Evolutionary conservation across 345 rosid species (phyloP).

Genomic region (Cardiospermum halicacabum): DNA sequence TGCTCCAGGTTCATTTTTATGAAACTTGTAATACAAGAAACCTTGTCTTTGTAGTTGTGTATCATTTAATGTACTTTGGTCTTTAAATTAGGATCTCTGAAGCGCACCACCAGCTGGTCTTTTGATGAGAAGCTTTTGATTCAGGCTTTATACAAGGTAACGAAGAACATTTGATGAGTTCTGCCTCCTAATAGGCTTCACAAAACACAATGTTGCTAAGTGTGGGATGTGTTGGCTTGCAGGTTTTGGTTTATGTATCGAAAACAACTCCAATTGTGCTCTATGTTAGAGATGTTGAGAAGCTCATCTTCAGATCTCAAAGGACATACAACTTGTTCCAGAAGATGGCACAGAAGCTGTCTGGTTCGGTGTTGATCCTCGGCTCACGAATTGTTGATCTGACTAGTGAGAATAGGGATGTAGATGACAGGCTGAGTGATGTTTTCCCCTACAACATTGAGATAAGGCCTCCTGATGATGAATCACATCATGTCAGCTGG

Average conservation of each 20-base stretch:
- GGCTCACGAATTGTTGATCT: slow-evolving; percentile 70
- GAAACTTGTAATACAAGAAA: not conserved
- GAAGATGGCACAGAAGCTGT: slow-evolving; percentile 68
- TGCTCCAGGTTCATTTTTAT: slow-evolving; percentile 42
- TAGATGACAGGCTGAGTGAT: slow-evolving; percentile 56
- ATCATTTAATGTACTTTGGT: not conserved
- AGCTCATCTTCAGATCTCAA: slow-evolving; percentile 58
- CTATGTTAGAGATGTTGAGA: slow-evolving; percentile 75
- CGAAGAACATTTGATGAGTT: not conserved
- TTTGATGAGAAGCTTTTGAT: slow-evolving; percentile 86
- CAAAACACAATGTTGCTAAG: not conserved
- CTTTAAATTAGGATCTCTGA: slow-evolving; percentile 43
- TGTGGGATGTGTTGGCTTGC: slow-evolving; percentile 12
- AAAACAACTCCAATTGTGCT: slow-evolving; percentile 74
- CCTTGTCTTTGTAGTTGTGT: not conserved
- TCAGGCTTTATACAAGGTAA: slow-evolving; percentile 80
- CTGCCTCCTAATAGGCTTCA: not conserved
- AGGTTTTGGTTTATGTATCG: slow-evolving; percentile 76
- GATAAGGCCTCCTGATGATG: slow-evolving; percentile 84
- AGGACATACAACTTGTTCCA: slow-evolving; percentile 67
- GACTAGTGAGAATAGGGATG: slow-evolving; percentile 35
- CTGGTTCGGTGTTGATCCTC: slow-evolving; percentile 77
- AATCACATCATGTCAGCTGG: slow-evolving; percentile 79
- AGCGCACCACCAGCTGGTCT: slow-evolving; percentile 62
- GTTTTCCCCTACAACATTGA: slow-evolving; percentile 89